These are phyloP conservation scores for Akebia trifoliata DNA, from an alignment of 164 flowering plant genomes.

Conservation along the genomic window DNA sequence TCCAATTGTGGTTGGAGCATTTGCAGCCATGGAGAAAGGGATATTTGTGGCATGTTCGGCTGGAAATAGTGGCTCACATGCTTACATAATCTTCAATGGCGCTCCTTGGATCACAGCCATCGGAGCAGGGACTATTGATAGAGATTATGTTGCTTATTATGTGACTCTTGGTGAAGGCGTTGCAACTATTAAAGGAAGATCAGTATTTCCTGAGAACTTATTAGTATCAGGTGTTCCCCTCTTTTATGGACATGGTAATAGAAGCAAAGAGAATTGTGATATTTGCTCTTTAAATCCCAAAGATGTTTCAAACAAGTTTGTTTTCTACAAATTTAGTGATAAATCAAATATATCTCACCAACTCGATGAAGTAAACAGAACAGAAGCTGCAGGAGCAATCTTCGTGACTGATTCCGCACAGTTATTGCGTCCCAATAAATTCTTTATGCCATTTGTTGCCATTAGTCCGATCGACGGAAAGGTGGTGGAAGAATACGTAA, in stretches of 20 bases:
- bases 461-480: conserved; percentile 17
- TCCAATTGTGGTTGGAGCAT: conserved; percentile 37
- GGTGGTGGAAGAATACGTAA: conserved; percentile 15
- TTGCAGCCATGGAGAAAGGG: conserved; percentile 39
- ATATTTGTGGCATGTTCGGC: conserved; percentile 36
- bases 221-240: conserved; percentile 8
- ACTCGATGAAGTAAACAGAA: conserved; percentile 4
- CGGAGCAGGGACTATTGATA: conserved; percentile 35
- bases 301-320: conserved; percentile 11
- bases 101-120: conserved; percentile 49
- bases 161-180: conserved; percentile 19
- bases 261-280: conserved; percentile 10
- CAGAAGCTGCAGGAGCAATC: conserved; percentile 29
- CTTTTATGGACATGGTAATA: conserved; percentile 15
- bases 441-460: conserved; percentile 19
- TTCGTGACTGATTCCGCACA: conserved; percentile 10
- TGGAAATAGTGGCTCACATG: conserved; percentile 31
- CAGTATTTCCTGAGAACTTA: conserved; percentile 6
- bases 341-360: background rate
- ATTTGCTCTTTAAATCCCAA: background rate
- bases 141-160: conserved; percentile 17
- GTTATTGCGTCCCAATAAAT: conserved; percentile 12
- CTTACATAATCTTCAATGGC: conserved; percentile 24
- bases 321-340: conserved; percentile 20
- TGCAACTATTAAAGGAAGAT: conserved; percentile 8